Evolutionary conservation across 2,329 filamentous ascomycete species (phyloP), one percentile per base, ranked within the genome.

Genomic region (Colletotrichum salicis): DNA sequence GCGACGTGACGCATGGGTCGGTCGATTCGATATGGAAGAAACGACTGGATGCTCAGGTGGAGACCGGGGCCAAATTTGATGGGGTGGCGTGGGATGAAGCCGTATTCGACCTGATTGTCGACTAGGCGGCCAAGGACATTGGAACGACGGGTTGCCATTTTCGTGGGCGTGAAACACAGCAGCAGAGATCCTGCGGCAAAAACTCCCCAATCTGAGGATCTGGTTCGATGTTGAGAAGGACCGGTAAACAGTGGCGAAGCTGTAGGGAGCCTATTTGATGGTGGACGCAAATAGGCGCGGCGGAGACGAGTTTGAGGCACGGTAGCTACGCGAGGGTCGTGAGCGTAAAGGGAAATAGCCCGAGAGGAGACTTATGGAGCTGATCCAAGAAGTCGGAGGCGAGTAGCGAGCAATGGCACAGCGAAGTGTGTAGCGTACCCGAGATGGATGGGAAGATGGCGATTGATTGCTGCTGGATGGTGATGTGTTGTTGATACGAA

Each of bases 1-100:
- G 69, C 64, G 27, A 69, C 69, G n/a, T 68, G 64, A 33, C 31
- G 35, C 27, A 64, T 22, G 15, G 35, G 35, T 41, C 24, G 29
- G 5, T 56, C 6, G 22, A 64, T 5, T 59, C 19, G 11, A 37
- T n/a, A 24, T 13, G n/a, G 51, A n/a, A 19, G 19, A 22, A 24
- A n/a, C 33, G 19, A 24, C 15, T 24, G 61, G 5, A 29, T 11
- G 24, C 22, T 54, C n/a, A 19, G 60, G 22, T 11, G 29, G 6
- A 48, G 8, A 1, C 41, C 41, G 19, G 19, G 41, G 41, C 41
- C 41, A 3, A 22, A 22, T 48, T 48, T 48, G 41, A 48, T 22
- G 3, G 41, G 19, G 41, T 48, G 41, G 41, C 19, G 41, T 22
- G 41, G 41, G 19, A 48, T n/a, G 41, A 48, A 48, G 41, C 41